Base-by-base conservation (phyloP, 768 basidiomycete genomes). In the Mycena belliarum region DNA sequence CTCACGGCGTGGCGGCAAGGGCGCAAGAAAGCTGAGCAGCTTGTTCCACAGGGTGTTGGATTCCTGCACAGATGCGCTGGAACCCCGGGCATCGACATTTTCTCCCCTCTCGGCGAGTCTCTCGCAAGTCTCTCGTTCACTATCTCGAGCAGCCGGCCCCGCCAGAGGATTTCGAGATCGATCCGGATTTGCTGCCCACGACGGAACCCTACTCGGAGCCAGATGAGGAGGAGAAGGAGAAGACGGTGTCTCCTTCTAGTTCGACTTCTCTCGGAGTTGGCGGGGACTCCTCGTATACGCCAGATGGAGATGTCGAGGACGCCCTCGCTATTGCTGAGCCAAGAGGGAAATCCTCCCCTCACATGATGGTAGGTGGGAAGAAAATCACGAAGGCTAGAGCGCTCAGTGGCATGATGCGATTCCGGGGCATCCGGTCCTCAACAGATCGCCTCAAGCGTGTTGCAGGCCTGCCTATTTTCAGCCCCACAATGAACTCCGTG, bases 401-500 rank as follows among this genome's bases (percentile, higher is more conserved):
- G 15, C n/a, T 55, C 24, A 41, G 37, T 18, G n/a, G 18, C 21
- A 46, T 55, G 45, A 47, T 47, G 52, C 43, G 44, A 2, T 26
- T 38, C n/a, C 40, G 42, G 5, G n/a, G 28, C 2, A 28, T 2
- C 16, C 6, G 51, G 2, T 43, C 42, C 8, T 52, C 51, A 3
- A 52, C 28, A 6, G 51, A 52, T 21, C 21, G 52, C 9, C 43
- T 45, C 16, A 54, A 46, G 45, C 53, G 53, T 15, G 46, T 55
- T 11, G 53, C 46, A 1, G 53, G 53, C 20, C 18, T 55, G 7
- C 43, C 43, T 8, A 33, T 15, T 48, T 18, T 55, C 20, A 14
- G 24, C 40, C 25, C 43, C 15, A 45, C 25, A 8, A 5, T 43
- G 7, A 25, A 6, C 6, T 16, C 11, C 20, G 11, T 2, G 6